Evolutionary conservation across 2,329 filamentous ascomycete species (phyloP), one percentile per base, ranked within the genome.

Genomic region (Graphilbum fragrans): DNA sequence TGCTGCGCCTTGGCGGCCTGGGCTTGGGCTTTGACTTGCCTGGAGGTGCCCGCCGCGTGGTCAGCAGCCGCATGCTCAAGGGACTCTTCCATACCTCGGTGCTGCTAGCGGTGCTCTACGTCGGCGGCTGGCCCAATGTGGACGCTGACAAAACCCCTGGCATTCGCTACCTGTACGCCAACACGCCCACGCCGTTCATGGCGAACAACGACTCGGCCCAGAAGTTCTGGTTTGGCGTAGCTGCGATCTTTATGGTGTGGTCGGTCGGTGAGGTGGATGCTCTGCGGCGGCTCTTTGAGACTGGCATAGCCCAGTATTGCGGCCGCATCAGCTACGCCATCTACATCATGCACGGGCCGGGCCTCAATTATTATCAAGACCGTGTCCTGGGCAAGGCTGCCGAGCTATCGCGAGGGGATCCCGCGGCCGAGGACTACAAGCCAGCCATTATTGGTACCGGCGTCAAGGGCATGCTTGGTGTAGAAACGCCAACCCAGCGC

Each of bases 311-410:
- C 12, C 71, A 72, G 48, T 78, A 77, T 51, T 65, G 73, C 18
- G 74, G 68, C 12, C 63, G 65, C 21, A 69, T 77, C 45, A 74
- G 69, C 42, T 78, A 70, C 46, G 67, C 72, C 3, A 59, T 78
- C 3, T 77, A 78, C 48, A 60, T 78, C 7, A 64, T 70, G n/a
- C 73, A 77, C 49, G 73, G 73, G 0, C 64, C 65, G 5, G 60
- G 69, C 12, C 53, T 74, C 9, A 63, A 59, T 14, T 46, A 62
- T 36, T 50, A 63, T 46, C 55, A 58, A 42, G 49, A 44, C 31
- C 45, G 47, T 25, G 46, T 63, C 8, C 44, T 58, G 7, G 60
- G 58, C 23, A 39, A 45, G 34, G 42, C 50, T 3, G 45, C 41
- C n/a, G 29, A 46, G n/a, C 47, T 53, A 4, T 46, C 52, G 12